These are phyloP conservation scores for Didymella lethalis DNA, from an alignment of 2,329 filamentous ascomycete genomes.

Conservation along the genomic window DNA sequence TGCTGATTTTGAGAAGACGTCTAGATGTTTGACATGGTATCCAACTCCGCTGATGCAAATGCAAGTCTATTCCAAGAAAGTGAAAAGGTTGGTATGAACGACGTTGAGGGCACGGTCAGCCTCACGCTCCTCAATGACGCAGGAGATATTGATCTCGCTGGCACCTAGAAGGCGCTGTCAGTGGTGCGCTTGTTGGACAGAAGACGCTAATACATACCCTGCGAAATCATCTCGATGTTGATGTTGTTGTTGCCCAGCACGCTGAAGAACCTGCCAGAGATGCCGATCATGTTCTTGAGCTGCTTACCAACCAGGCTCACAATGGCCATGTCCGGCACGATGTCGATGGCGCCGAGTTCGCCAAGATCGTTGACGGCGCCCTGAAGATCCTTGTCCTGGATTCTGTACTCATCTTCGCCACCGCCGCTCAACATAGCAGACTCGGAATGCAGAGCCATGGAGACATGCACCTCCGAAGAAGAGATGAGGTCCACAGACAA, in stretches of 20 bases:
- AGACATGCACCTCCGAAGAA: slow-evolving; percentile 95
- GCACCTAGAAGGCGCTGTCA: slow-evolving; percentile 67
- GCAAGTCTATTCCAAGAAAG: slow-evolving; percentile 76
- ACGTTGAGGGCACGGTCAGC: slow-evolving; percentile 95
- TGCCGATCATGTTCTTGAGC: slow-evolving; percentile 95
- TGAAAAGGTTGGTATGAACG: slow-evolving; percentile 95
- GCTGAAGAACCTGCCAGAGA: slow-evolving; percentile 93
- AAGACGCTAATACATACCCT: slow-evolving; percentile 69
- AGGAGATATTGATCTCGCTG: slow-evolving; percentile 99
- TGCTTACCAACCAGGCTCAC: slow-evolving; percentile 92
- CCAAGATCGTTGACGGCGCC: slow-evolving; percentile 72
- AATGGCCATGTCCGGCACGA: slow-evolving; percentile 92
- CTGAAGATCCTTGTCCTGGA: slow-evolving; percentile 57
- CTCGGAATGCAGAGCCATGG: slow-evolving; percentile 91
- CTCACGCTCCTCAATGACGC: slow-evolving; percentile 91
- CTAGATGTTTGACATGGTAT: slow-evolving; percentile 31
- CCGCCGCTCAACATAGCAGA: slow-evolving; percentile 60
- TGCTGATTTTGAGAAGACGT: slow-evolving; percentile 3
- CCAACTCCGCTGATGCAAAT: slow-evolving; percentile 38
- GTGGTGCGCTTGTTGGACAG: not conserved
- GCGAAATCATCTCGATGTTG: slow-evolving; percentile 99
- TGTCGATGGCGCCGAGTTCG: slow-evolving; percentile 87
- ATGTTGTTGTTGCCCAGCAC: slow-evolving; percentile 91
- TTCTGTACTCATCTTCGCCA: slow-evolving; percentile 58
- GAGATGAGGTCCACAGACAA: slow-evolving; percentile 96